Conservation (phyloP, 2,329 filamentous ascomycete species). For the Aureobasidium leucospermi region DNA sequence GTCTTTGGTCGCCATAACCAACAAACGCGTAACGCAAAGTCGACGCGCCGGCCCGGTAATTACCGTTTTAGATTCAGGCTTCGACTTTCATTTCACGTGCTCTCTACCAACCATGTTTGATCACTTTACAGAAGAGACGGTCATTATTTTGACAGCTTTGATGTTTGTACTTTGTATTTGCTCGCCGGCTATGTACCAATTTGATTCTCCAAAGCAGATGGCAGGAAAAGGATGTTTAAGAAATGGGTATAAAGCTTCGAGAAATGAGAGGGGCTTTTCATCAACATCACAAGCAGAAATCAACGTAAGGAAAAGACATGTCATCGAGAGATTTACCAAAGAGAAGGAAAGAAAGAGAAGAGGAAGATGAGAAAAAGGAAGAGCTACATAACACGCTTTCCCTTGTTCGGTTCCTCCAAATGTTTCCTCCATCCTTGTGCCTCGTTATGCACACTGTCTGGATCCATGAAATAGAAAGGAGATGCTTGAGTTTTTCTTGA, state of each 20-base stretch:
- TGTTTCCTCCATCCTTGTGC: slow-evolving; percentile 10
- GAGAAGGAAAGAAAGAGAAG: not conserved
- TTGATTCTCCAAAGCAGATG: not conserved
- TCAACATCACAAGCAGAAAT: slow-evolving; percentile 5
- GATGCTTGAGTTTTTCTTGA: slow-evolving; percentile 9
- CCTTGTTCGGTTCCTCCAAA: slow-evolving; percentile 2
- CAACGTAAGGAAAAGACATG: slow-evolving; percentile 3
- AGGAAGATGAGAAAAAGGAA: not conserved
- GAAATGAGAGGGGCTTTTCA: not conserved
- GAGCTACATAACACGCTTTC: slow-evolving; percentile 10
- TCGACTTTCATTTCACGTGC: not conserved
- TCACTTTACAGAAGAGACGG: not conserved
- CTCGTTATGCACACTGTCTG: not conserved
- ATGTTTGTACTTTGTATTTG: not conserved
- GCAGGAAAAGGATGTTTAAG: not conserved
- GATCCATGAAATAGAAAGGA: slow-evolving; percentile 9
- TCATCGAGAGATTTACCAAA: slow-evolving; percentile 7
- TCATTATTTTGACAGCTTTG: not conserved
- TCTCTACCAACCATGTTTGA: not conserved
- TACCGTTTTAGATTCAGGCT: not conserved
- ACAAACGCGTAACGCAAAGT: not conserved
- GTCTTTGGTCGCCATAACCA: not conserved
- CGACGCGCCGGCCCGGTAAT: slow-evolving; percentile 1
- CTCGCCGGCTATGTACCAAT: not conserved
- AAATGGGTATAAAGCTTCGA: slow-evolving; percentile 10